Evolutionary conservation across 73 alveolate genomes (phyloP), one percentile per base, ranked within the genome.

Genomic region (Paramecium caudatum): DNA sequence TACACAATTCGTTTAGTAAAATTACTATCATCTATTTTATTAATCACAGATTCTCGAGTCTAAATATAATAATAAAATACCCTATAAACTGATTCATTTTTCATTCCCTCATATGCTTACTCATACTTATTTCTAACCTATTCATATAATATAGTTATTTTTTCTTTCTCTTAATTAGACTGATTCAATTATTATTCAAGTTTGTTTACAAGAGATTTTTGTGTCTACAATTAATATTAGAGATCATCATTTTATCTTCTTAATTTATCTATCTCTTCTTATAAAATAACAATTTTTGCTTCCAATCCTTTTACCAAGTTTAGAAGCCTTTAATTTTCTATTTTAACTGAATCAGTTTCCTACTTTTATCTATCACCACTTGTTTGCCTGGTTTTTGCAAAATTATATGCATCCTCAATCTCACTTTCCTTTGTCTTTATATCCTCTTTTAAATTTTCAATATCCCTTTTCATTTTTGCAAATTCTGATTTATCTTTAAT

Each of bases 51-150:
- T 21, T 55, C 80, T 25, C 80, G 23, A 55, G 80, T 55, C 80
- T 55, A 0, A 55, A 55, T 55, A 55, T 55, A 19, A 55, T 55
- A 55, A 19, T 19, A 19, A 9, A 5, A 55, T 55, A 55, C 80
- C 21, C 80, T 55, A 55, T 19, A 55, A 16, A 55, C 12, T 0
- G 80, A 55, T 55, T 55, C 80, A 55, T 21, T 55, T 55, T 55
- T 55, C 80, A 55, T 55, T 55, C 80, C 80, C 13, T 55, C 80
- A 55, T 55, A 55, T 10, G 80, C 80, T 55, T 55, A 55, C 10
- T 55, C 80, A 55, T 55, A 55, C 12, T 55, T 55, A 9, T 37
- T 43, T 23, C 3, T 55, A 1, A 55, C 43, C 30, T 55, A 55
- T 1, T 55, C 78, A 55, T 55, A 55, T 21, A 17, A 4, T 55